A percentile compares a stretch with the other conserved stretches of the same genome.
Evolutionary conservation across 2,329 filamentous ascomycete species (phyloP).

Genomic region (Aspergillus unguis): DNA sequence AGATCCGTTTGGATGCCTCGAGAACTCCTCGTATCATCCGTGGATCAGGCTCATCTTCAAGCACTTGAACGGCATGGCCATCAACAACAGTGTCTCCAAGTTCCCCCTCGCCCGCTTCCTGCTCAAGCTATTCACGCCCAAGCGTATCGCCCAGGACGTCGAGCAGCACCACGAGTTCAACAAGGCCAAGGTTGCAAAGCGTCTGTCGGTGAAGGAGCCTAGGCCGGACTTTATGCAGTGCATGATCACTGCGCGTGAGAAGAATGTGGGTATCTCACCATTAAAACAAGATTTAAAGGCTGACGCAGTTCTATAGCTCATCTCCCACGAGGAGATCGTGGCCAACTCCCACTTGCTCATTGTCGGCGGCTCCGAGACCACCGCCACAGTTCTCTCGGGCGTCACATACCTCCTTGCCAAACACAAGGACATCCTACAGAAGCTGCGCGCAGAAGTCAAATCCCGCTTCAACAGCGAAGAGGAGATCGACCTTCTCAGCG

Average conservation of each 20-base stretch:
- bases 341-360: conserved; percentile 29
- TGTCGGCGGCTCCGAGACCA: conserved; percentile 52
- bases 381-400: conserved; percentile 47
- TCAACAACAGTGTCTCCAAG: not conserved
- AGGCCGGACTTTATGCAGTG: conserved; percentile 11
- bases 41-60: conserved; percentile 14
- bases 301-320: not conserved
- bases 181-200: not conserved
- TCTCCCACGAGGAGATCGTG: conserved; percentile 12
- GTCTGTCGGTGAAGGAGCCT: not conserved
- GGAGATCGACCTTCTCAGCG: conserved; percentile 13
- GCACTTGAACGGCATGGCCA: conserved; percentile 4
- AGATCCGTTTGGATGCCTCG: conserved; percentile 11
- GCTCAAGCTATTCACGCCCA: not conserved
- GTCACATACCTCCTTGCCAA: conserved; percentile 41
- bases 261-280: too few species aligned
- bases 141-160: not conserved
- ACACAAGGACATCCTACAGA: conserved; percentile 31
- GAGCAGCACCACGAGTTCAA: not conserved
- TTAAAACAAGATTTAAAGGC: too few species aligned
- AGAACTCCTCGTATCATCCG: conserved; percentile 2
- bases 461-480: conserved; percentile 13
- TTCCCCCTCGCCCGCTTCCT: not conserved
- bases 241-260: conserved; percentile 6
- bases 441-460: conserved; percentile 44